Base-by-base conservation (phyloP, 129 eudicot genomes). In the Deinandra increscens region DNA sequence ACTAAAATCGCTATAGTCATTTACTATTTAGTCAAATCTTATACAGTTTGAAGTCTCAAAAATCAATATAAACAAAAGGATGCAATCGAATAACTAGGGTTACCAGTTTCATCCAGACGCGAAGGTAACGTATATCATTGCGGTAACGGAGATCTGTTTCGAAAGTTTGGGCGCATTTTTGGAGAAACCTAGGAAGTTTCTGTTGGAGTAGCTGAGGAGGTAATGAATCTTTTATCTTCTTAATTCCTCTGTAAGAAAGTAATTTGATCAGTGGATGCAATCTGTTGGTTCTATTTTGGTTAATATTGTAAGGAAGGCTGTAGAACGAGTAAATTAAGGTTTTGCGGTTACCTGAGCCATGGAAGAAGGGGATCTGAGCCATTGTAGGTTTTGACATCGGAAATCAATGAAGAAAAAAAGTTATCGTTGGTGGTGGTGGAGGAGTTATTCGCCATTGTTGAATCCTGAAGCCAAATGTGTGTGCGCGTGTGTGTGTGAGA, bases 101-200 rank as follows among this genome's bases (percentile, higher is more conserved):
- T 81, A 92, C 98, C 98, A 92, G 70, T 81, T 88, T 84, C 71
- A 88, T 75, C 98, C 96, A 92, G 59, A 92, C 89, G 10, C 92
- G 98, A 81, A 92, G 78, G 78, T 86, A 88, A 9, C 98, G 91
- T 38, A 83, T 42, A 67, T 92, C 96, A 42, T 89, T 86, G 19
- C 79, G 37, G 82, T 88, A 92, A 36, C 91, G 88, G 20, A 73
- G 80, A 69, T 92, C 96, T 7, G 68, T 64, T 19, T 81, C 65
- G 75, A 92, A 88, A 17, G 89, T 83, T 68, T 88, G 91, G 1
- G 81, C 82, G 73, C 98, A 89, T 79, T 88, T 92, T 73, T 92
- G 96, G 42, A 92, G 91, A 72, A 92, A 92, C 0, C 98, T 84
- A 49, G 98, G 98, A 66, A 92, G 88, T 73, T 92, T 92, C 84